Base-by-base conservation (phyloP, 2,329 filamentous ascomycete species). In the Raffaelea arxii region DNA sequence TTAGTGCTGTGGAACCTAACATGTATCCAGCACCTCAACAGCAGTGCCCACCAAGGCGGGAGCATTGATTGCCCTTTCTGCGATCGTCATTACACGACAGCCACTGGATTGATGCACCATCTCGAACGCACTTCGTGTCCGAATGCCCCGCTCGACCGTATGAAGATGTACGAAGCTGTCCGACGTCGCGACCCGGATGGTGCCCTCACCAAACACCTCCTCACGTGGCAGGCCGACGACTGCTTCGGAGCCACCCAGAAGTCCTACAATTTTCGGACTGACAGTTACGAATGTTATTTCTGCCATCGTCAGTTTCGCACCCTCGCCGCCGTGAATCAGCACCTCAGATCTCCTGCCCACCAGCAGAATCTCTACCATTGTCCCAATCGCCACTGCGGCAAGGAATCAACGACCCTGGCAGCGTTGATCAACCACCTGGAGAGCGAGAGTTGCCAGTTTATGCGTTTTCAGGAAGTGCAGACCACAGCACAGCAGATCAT, bases 1-100 rank as follows among this genome's bases (percentile, higher is more conserved):
- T n/a, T n/a, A n/a, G n/a, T n/a, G n/a, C n/a, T n/a, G n/a, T n/a
- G n/a, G n/a, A n/a, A n/a, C n/a, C n/a, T n/a, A n/a, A n/a, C n/a
- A n/a, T n/a, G n/a, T n/a, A n/a, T n/a, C 10, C 22, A 81, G 77
- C 78, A 83, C 51, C 62, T 75, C 3, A 72, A 71, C 23, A 80
- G 76, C 0, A 62, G 61, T 5, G 54, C 58, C 40, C 78, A 84
- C 54, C 63, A 63, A 1, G 69, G 70, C 46, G 48, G 41, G 0
- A 58, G 58, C 2, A 57, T 79, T 7, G 1, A 37, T 0, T 84
- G 80, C 43, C 78, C 73, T 0, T 82, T 77, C 54, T 84, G 80
- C 60, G 56, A 63, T 30, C 49, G 41, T 2, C 24, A 9, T 3
- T 76, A 66, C 50, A 61, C 67, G 10, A 70, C 71, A 0, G 75